phyloP scores from a whole-genome alignment of 768 basidiomycete genomes.

The Boletus insuetus region DNA sequence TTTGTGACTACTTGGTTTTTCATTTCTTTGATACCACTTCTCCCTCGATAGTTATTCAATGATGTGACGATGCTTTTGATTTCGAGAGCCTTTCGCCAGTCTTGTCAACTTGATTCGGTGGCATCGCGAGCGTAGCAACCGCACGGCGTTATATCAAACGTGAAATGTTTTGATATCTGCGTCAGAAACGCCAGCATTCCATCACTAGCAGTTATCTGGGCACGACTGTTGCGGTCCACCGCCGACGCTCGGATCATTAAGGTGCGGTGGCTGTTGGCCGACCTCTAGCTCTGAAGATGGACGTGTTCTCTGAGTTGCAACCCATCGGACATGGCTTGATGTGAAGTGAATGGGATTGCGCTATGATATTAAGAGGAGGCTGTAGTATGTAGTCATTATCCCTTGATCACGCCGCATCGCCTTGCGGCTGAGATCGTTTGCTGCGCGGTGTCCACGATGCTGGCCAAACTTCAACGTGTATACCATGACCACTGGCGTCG shows the following conservation, averaged over 20 bases:
- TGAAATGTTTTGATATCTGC: background rate
- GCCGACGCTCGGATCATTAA: background rate
- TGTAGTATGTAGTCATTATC: background rate
- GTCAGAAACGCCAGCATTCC: too few relatives aligned
- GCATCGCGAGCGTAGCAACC: background rate
- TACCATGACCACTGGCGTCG: background rate
- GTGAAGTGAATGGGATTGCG: background rate
- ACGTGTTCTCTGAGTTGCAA: background rate
- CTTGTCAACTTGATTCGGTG: background rate
- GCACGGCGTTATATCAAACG: too few relatives aligned
- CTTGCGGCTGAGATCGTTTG: background rate
- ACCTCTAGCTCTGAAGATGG: background rate
- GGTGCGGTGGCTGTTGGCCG: too few relatives aligned
- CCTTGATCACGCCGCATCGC: background rate
- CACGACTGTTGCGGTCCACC: background rate
- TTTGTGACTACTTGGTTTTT: background rate
- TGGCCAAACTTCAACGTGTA: slow-evolving; percentile 2
- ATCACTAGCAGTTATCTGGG: too few relatives aligned
- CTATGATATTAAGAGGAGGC: too few relatives aligned
- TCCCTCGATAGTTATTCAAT: background rate
- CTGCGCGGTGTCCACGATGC: slow-evolving; percentile 8
- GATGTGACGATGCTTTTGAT: background rate
- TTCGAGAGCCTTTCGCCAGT: background rate
- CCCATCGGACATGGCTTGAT: background rate
- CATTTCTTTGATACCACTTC: background rate